Evolutionary conservation across 768 basidiomycete species (phyloP).

Genomic region (Filobasidium floriforme): DNA sequence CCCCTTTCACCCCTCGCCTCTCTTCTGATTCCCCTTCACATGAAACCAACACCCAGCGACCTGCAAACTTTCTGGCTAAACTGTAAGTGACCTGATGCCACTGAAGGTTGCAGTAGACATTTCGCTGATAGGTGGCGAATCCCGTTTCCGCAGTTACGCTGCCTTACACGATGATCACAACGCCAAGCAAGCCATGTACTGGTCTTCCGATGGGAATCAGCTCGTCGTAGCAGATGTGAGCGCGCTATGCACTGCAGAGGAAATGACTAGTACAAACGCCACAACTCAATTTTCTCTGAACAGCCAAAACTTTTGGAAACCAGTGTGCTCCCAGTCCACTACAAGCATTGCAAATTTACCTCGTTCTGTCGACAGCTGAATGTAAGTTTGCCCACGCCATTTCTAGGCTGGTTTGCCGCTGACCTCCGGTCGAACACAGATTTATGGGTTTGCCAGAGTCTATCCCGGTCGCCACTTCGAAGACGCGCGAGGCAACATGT

Average conservation of each 20-base stretch:
- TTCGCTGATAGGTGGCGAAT: not conserved
- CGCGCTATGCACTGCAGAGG: not conserved
- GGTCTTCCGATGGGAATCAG: constrained; percentile 39
- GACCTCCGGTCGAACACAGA: constrained; percentile 23
- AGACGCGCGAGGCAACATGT: constrained; percentile 35
- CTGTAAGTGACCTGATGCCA: constrained; percentile 32
- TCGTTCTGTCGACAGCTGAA: constrained; percentile 44
- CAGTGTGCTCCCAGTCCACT: constrained; percentile 39
- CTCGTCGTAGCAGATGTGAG: constrained; percentile 38
- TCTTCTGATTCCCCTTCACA: not conserved
- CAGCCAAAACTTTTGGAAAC: constrained; percentile 31
- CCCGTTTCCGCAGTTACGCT: constrained; percentile 29
- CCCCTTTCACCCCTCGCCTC: constrained; percentile 2
- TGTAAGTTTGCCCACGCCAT: constrained; percentile 28
- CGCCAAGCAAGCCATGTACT: constrained; percentile 42
- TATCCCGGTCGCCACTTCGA: constrained; percentile 44
- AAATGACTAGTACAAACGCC: not conserved
- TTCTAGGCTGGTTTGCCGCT: not conserved
- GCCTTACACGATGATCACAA: constrained; percentile 34
- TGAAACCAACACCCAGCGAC: not conserved
- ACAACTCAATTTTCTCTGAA: not conserved
- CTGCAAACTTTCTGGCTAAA: constrained; percentile 41
- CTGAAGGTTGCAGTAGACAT: no score
- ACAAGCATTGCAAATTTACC: constrained; percentile 44
- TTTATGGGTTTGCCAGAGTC: constrained; percentile 41